Evolutionary conservation across 2,329 filamentous ascomycete genomes (phyloP), one percentile per base, ranked within the genome.

Genomic region (Ophiocordyceps unilateralis): DNA sequence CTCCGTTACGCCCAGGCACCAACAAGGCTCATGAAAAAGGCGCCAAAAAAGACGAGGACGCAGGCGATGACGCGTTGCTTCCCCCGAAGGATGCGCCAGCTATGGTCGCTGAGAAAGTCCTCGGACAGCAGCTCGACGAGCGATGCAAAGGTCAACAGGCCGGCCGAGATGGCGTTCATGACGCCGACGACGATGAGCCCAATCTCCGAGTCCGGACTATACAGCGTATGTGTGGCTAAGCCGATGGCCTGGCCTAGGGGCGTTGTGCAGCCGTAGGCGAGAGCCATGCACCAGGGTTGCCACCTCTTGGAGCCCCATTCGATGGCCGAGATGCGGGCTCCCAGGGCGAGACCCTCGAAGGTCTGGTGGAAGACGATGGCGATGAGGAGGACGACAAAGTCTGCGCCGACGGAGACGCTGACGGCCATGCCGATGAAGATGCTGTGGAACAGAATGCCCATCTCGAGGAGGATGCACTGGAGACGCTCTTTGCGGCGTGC

Each of bases 391-490:
- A 88, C 78, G 43, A 84, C 69, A 53, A 89, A 89, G 5, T 80
- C 74, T 9, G 78, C 77, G 1, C 83, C 83, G 1, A 81, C 81
- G 3, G 83, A 78, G 8, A 89, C 83, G 26, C 80, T 84, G 37
- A 89, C 69, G 4, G 83, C 81, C 81, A 88, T 87, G 47, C 83
- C 83, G 50, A 89, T 88, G 55, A 89, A 89, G 47, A 88, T 68
- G 54, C 77, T 83, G 51, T 62, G 59, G 43, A 62, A 62, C 39
- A 62, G 51, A 49, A 88, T 88, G 23, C 83, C 83, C 23, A 82
- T 79, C 62, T 89, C 83, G 15, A 88, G 71, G 44, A 88, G 69
- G 45, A 88, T 68, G 49, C 82, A 87, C 59, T 88, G 83, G 11
- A 88, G 65, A 50, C 86, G 72, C 50, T 81, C 72, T 44, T 79